These are phyloP conservation scores for Colletotrichum lentis DNA, from an alignment of 2,329 filamentous ascomycete species.

Conservation along the genomic window DNA sequence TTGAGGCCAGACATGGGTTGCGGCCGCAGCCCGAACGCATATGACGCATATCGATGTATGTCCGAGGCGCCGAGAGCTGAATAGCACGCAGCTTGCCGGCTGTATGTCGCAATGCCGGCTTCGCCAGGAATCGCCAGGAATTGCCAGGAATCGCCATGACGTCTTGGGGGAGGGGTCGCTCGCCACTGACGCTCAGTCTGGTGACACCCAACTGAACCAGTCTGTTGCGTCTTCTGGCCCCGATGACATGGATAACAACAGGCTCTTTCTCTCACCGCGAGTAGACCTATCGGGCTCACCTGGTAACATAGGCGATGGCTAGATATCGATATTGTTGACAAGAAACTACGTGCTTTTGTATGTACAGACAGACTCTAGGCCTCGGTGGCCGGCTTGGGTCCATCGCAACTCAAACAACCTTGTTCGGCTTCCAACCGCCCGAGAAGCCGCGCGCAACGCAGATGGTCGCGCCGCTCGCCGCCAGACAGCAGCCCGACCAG, in stretches of 20 bases:
- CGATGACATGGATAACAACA: not conserved
- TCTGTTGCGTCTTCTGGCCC: not conserved
- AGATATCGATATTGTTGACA: not conserved
- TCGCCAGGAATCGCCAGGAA: too few relatives aligned
- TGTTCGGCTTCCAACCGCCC: slow-evolving; percentile 28
- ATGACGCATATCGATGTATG: slow-evolving; percentile 23
- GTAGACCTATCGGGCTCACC: too few relatives aligned
- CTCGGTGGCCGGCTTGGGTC: too few relatives aligned
- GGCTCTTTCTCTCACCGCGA: not conserved
- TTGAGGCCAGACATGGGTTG: not conserved
- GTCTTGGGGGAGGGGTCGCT: not conserved
- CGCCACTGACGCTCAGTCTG: not conserved
- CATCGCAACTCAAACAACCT: not conserved
- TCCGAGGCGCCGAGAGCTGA: not conserved
- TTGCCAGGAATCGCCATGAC: not conserved
- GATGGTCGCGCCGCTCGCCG: slow-evolving; percentile 17
- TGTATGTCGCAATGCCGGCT: not conserved
- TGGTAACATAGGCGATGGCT: too few relatives aligned
- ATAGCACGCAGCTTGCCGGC: not conserved
- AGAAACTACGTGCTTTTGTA: too few relatives aligned
- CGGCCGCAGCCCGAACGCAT: slow-evolving; percentile 21
- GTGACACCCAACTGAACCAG: not conserved
- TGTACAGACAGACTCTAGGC: too few relatives aligned
- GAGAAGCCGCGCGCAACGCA: slow-evolving; percentile 18
- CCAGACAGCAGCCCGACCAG: slow-evolving; percentile 34